Evolutionary conservation across 2,329 filamentous ascomycete species (phyloP), one percentile per base, ranked within the genome.

Genomic region (Aspergillus sp.): DNA sequence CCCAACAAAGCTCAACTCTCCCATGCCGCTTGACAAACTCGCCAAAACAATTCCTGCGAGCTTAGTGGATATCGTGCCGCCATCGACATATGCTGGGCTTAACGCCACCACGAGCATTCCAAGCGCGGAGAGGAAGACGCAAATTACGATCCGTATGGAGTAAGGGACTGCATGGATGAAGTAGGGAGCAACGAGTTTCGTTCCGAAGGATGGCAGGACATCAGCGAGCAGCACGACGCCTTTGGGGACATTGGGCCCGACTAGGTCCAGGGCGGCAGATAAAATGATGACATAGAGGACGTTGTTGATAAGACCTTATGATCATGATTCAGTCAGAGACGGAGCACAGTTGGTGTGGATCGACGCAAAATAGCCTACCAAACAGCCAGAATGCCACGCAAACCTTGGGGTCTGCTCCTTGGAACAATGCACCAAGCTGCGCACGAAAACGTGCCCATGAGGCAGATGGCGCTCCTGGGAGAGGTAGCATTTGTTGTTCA

Each of bases 261-360:
- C 95, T 61, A 99, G 89, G 70, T 99, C 95, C 68, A 97, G 89
- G 3, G 95, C 95, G 37, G 95, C 90, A 30, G 92, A 96, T 68
- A 99, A 89, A 71, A 98, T 95, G 73, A 98, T 90, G 56, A 98
- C 93, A 76, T 97, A 98, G 77, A 97, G 89, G 66, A 98, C 91
- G 78, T 98, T 98, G 77, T 99, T 98, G 73, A 98, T 95, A 17
- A 95, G 79, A 52, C 91, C 91, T 93, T 68, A 22, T 24, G 30
- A 39, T 39, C 51, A 22, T 17, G n/a, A 47, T 46, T 39, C 19
- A 20, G 33, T 46, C 27, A 53, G 45, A 51, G 41, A 24, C 37
- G n/a, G 17, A 27, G 46, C 30, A 30, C 27, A 30, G 8, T 30
- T 30, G 11, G 24, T 44, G 20, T n/a, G 37, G 24, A 30, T 13